Base-by-base conservation (phyloP, 2,329 filamentous ascomycete species). In the Alternaria incomplexa region DNA sequence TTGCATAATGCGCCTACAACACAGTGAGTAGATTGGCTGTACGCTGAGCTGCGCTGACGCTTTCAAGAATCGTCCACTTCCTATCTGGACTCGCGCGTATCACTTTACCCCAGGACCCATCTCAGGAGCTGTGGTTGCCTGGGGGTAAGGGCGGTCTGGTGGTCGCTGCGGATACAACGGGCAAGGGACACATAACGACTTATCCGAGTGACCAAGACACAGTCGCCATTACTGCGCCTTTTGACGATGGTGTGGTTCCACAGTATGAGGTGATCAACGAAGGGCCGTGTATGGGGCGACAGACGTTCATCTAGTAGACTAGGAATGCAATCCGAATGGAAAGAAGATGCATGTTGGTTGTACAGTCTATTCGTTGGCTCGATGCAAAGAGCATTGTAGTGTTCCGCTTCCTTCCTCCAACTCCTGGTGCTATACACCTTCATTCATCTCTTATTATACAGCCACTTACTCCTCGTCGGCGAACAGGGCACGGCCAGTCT, bases 401-500 rank as follows among this genome's bases (percentile, higher is more conserved):
- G 53, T 32, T 59, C 48, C 60, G 56, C 40, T 56, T 56, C 50
- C 54, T 48, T 50, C 54, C 30, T 60, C 56, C 59, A 44, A 36
- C 61, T 61, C 58, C 43, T 58, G 62, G 32, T 56, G 47, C 56
- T 63, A 30, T 52, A 30, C 43, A 56, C 17, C 43, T 22, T 25
- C 28, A 30, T n/a, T 51, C 56, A 58, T 58, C 25, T 23, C 47
- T 47, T 56, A 55, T 26, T 23, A 40, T 22, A 22, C 8, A 15
- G 20, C 17, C 25, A 40, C 25, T 46, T 64, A 66, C 67, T 76
- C 72, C 67, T 80, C 81, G 20, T 83, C 84, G 60, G 68, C 82
- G 66, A 81, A 85, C 73, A 86, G 82, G 40, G 83, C 81, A 73
- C 90, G 89, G 56, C 91, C 91, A 59, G 86, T 84, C 87, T 93